Evolutionary conservation across 441 rosid genomes (phyloP), one percentile per base, ranked within the genome.

Genomic region (Croton setiger): DNA sequence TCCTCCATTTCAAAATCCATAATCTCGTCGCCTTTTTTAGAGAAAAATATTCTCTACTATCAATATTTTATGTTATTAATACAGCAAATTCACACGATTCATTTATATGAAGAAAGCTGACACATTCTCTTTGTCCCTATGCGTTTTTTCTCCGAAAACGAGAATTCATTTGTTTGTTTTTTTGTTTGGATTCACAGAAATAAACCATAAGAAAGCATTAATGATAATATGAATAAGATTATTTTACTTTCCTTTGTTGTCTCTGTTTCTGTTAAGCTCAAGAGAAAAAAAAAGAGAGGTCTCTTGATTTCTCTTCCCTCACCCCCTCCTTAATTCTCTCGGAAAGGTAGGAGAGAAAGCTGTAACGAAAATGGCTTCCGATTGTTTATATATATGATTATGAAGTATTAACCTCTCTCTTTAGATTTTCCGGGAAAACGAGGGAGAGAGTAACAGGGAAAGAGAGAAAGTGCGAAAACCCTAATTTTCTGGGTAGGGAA

Each of bases 1-100:
- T 67, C 84, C 83, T 84, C 79, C 86, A 72, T 82, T 75, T 76
- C 74, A 73, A 72, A 63, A 77, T 80, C 68, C 79, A 61, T 73
- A 72, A 27, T 60, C 66, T 70, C n/a, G 35, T 27, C 9, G 18
- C 6, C 4, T 13, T 20, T 55, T 60, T 39, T 39, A 5, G n/a
- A 27, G 31, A 27, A 27, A 27, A 27, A 27, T 27, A 27, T 39
- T 39, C 7, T 39, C 78, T 65, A 27, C 65, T 69, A 33, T 10
- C 39, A 15, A 15, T 7, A 21, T 14, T 39, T 23, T 14, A 4
- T n/a, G 33, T 3, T 59, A 52, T 68, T 27, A 60, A 15, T 17
- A 52, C 43, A 47, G 3, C 47, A 59, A 27, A 52, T 41, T 21
- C 41, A 61, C 59, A 31, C 47, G 5, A 17, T 31, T 27, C 44